Percentiles rank a stretch among this genome's conserved stretches.
Evolutionary conservation across 306 rosid genomes (phyloP).

Genomic region (Lagenaria siceraria): DNA sequence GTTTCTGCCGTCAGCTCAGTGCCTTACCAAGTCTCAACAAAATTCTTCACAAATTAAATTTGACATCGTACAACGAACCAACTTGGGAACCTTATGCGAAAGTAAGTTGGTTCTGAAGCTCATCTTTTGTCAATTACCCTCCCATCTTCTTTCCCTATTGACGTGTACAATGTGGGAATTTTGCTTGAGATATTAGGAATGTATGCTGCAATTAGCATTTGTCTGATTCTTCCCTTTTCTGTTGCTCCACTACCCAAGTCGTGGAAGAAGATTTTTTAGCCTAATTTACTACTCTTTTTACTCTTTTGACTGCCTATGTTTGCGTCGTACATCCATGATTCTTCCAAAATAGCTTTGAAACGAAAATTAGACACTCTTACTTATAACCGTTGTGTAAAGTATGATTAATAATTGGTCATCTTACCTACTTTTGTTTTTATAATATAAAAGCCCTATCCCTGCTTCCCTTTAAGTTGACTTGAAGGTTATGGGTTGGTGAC

Average conservation of each 20-base stretch:
- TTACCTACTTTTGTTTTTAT: neutral
- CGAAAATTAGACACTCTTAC: neutral
- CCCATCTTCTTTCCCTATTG: neutral
- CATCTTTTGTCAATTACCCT: neutral
- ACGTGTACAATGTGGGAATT: neutral
- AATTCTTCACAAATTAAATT: conserved; percentile 38
- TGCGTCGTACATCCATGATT: neutral
- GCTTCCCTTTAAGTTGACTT: neutral
- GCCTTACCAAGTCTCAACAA: conserved; percentile 25
- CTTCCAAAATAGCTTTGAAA: neutral
- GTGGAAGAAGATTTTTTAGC: neutral
- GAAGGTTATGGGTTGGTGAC: neutral
- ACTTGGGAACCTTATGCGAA: conserved; percentile 55
- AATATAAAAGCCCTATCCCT: neutral
- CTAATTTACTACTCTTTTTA: neutral
- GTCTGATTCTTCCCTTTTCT: neutral
- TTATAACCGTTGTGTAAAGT: neutral
- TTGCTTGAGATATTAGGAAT: neutral
- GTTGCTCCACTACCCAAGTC: neutral
- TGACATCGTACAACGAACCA: conserved; percentile 40
- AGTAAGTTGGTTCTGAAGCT: conserved; percentile 26
- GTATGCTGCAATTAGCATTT: neutral
- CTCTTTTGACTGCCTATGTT: neutral
- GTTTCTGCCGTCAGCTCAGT: conserved; percentile 45
- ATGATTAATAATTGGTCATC: neutral